Evolutionary conservation across 257 asterid genomes (phyloP), one percentile per base, ranked within the genome.

Genomic region (Solanum virginianum): DNA sequence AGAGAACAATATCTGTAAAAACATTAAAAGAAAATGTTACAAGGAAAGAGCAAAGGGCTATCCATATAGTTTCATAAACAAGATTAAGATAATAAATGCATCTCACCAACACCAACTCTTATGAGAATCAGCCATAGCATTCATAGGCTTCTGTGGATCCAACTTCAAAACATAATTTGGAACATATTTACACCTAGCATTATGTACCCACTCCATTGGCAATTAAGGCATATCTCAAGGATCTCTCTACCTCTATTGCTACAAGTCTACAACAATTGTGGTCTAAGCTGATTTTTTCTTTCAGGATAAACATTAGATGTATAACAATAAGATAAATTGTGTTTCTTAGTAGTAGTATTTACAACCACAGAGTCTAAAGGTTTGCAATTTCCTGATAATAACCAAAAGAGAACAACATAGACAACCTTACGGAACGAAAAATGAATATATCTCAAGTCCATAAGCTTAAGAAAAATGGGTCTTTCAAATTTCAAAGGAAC

Each of bases 1-100:
- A 96, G 83, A 96, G 89, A 69, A 95, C 95, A 87, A 96, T 96
- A 85, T 96, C 99, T 96, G 93, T 22, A 82, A n/a, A 65, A 39
- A 65, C 45, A 65, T 83, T 75, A 84, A 83, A 87, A 84, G 84
- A 82, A 86, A 82, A 83, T 22, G 80, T 81, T 83, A 86, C 85
- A 68, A 86, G 82, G 69, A 86, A 82, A 57, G 68, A 80, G 36
- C 88, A 66, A 68, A 79, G 62, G 14, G 32, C 49, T 10, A 24
- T 17, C 26, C 39, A 51, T 51, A 77, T 77, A 51, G 63, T 17
- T 51, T 77, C 47, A 45, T 68, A 54, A 53, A 84, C 14, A 69
- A 62, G 29, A 51, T 24, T 77, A 16, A 77, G 82, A 26, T 77
- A 15, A 77, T 26, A 51, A 77, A 26, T 77, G 82, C 82, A 77